Conservation (phyloP, 2,329 filamentous ascomycete genomes). For the Fusarium poae region DNA sequence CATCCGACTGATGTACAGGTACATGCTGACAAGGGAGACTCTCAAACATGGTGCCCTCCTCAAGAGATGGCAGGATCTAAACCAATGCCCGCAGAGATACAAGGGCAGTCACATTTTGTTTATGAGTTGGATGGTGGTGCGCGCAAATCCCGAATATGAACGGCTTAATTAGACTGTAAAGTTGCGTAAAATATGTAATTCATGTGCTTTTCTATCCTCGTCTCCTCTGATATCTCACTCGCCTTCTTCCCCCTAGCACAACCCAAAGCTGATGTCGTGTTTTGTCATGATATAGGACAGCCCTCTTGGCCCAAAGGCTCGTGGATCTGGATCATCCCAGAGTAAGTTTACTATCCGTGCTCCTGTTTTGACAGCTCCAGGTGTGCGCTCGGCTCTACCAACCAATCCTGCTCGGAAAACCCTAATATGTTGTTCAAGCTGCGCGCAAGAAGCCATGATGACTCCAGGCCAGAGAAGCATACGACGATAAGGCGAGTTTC, state of each 20-base stretch:
- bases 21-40: neutral
- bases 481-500: conserved; percentile 9
- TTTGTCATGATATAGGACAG: conserved; percentile 19
- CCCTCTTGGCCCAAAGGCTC: conserved; percentile 4
- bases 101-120: conserved; percentile 13
- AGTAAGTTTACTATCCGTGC: conserved; percentile 4
- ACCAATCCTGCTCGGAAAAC: neutral
- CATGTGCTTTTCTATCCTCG: neutral
- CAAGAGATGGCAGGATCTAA: conserved; percentile 1
- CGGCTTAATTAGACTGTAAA: neutral
- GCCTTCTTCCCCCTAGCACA: neutral
- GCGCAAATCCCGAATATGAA: no score
- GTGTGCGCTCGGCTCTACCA: neutral
- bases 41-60: neutral
- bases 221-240: no score
- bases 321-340: conserved; percentile 9
- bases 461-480: conserved; percentile 21
- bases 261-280: conserved; percentile 14
- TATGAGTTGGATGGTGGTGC: conserved; percentile 25
- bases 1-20: neutral
- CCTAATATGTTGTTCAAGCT: neutral
- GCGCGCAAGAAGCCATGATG: conserved; percentile 13
- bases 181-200: no score
- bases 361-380: conserved; percentile 12
- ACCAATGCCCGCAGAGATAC: neutral